Evolutionary conservation across 169 alveolate species (phyloP).

Genomic region (Theileria annulata): DNA sequence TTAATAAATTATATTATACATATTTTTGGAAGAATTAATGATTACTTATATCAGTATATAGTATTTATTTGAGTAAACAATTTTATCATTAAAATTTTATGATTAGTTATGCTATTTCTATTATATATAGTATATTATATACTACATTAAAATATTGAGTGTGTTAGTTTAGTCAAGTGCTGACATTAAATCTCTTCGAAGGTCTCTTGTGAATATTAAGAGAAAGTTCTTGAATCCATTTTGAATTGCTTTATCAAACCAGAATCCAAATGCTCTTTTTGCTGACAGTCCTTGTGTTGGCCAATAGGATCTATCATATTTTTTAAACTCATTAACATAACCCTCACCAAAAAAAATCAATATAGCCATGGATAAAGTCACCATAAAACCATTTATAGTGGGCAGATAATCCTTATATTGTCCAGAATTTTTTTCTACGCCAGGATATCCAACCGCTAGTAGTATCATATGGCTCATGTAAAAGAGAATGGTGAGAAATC

Average conservation of each 20-base stretch:
- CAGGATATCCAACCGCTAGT: neutral
- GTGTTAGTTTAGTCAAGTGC: neutral
- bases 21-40: no score
- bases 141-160: neutral
- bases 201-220: neutral
- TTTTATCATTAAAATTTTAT: no score
- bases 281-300: conserved; percentile 12
- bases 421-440: neutral
- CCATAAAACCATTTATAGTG: neutral
- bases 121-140: neutral
- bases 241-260: conserved; percentile 13
- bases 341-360: neutral
- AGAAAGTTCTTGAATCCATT: neutral
- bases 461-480: conserved; percentile 3
- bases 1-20: no score
- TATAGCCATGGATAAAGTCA: neutral
- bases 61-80: no score
- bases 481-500: conserved; percentile 12
- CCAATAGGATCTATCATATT: neutral
- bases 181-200: neutral
- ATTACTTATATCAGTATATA: no score
- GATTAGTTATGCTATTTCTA: no score
- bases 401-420: no score
- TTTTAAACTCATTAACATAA: neutral
- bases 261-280: conserved; percentile 11